Evolutionary conservation across 2,329 filamentous ascomycete genomes (phyloP), one percentile per base, ranked within the genome.

Genomic region (Amphichorda felina): DNA sequence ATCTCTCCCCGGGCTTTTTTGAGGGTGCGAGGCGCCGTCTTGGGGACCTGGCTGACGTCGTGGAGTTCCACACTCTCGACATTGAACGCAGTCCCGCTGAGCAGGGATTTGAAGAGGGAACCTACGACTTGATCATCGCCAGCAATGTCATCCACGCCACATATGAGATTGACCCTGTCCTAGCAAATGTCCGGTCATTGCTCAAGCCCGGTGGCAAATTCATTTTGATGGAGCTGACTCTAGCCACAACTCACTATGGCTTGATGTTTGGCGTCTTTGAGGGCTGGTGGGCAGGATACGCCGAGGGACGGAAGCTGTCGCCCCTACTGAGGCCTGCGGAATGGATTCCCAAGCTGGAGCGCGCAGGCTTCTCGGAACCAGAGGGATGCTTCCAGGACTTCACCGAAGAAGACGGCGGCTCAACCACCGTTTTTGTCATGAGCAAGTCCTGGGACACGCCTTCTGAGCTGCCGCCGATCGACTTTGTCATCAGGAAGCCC

Each of bases 1-100:
- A 69, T 36, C 56, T 66, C 9, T 60, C 59, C 1, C 35, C 55
- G 3, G 55, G 51, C 4, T 63, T 62, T 45, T 65, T 68, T 33
- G 50, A 57, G 9, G 44, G 48, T 2, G 58, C 55, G 0, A 41
- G 50, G 36, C 45, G 49, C 22, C 45, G 42, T 13, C 24, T 41
- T 2, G 35, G 15, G 2, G 38, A 16, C 14, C 59, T 57, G 31
- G 17, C 17, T 10, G n/a, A 17, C 4, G 14, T 37, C 3, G 35
- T 45, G 21, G 30, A 25, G 25, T 46, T 38, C 40, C 26, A 25
- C 7, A 17, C 11, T 2, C 32, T 40, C 4, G 24, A 40, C 32
- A 27, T 38, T 16, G 35, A 34, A 7, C 11, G 35, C 11, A 21
- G 32, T 11, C 30, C 30, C 7, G 15, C 10, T 7, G n/a, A 9